Conservation (phyloP, 2,329 filamentous ascomycete genomes). For the Apiospora arundinis region DNA sequence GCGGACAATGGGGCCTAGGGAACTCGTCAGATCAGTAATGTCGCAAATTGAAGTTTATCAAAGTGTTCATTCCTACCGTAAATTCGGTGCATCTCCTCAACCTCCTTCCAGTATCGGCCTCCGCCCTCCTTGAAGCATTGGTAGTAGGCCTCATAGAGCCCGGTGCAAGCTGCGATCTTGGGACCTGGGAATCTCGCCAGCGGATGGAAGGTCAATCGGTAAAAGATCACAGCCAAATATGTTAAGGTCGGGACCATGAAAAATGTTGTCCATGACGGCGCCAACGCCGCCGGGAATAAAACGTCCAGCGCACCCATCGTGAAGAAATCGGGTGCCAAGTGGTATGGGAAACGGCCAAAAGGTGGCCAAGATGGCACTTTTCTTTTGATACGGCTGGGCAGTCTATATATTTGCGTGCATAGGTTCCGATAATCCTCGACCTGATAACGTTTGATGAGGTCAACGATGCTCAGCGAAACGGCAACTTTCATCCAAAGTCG, state of each 20-base stretch:
- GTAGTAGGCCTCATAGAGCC: slow-evolving; percentile 34
- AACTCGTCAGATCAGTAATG: not conserved
- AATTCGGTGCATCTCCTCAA: slow-evolving; percentile 32
- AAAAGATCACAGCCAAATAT: slow-evolving; percentile 27
- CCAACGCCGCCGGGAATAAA: not conserved
- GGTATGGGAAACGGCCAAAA: not conserved
- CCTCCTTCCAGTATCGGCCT: slow-evolving; percentile 34
- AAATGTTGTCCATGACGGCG: not conserved
- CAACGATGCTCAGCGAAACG: not conserved
- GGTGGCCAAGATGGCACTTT: not conserved
- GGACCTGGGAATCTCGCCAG: slow-evolving; percentile 33
- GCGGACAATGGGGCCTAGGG: slow-evolving; percentile 22
- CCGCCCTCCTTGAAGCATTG: slow-evolving; percentile 35
- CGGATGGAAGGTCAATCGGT: slow-evolving; percentile 31
- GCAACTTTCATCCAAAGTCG: not conserved
- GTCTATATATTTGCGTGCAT: not conserved
- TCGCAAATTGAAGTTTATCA: not conserved
- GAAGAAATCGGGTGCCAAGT: not conserved
- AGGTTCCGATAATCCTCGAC: not conserved
- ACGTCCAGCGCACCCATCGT: not conserved
- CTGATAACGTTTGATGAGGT: not conserved
- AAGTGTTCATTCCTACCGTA: slow-evolving; percentile 29
- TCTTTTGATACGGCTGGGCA: no score
- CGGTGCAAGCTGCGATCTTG: slow-evolving; percentile 30
- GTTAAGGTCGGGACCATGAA: not conserved